Evolutionary conservation across 1,139 yeast species (phyloP), one percentile per base, ranked within the genome.

Genomic region (Geotrichum histeridarum): DNA sequence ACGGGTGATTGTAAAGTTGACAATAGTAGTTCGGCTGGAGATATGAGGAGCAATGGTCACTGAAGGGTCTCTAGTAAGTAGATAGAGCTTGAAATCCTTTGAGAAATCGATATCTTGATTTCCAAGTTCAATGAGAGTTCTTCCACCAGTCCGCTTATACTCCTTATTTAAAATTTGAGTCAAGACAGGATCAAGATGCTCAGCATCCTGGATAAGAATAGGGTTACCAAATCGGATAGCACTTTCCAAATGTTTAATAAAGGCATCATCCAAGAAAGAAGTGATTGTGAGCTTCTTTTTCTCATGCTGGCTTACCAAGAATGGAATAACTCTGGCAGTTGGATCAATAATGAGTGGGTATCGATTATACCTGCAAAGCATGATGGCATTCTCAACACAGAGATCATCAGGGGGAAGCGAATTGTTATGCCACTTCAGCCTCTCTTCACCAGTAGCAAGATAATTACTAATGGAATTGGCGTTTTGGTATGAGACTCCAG

Each of bases 141-240:
- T 74, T 0, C 95, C 95, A 4, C 96, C 96, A 43, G 84, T 76
- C 36, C 77, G 73, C 44, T 76, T 77, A 41, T 81, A 75, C 58
- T 88, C 95, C 46, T 74, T 73, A 53, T 82, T 76, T 46, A 93
- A 70, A 1, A 91, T 68, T 0, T 84, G 75, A 56, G 80, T 80
- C 22, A 91, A 65, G 11, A 86, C 71, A 0, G 97, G 95, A 66
- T 91, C 93, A 64, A 80, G 82, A 61, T 77, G 73, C 64, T 91
- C 97, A 2, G 91, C 89, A 68, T 91, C 94, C 61, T 81, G 82
- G 33, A 91, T 77, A 11, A 91, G 66, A 8, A 91, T 72, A 0
- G 79, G 65, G 4, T 89, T 90, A 8, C 99, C 98, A 73, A 91
- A 91, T 58, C 94, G 74, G 31, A 91, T 68, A 0, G 95, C 84